A percentile compares a stretch with the other conserved stretches of the same genome.
Evolutionary conservation across 495 filamentous ascomycete species (phyloP).

Genomic region (Copromyces sp.): DNA sequence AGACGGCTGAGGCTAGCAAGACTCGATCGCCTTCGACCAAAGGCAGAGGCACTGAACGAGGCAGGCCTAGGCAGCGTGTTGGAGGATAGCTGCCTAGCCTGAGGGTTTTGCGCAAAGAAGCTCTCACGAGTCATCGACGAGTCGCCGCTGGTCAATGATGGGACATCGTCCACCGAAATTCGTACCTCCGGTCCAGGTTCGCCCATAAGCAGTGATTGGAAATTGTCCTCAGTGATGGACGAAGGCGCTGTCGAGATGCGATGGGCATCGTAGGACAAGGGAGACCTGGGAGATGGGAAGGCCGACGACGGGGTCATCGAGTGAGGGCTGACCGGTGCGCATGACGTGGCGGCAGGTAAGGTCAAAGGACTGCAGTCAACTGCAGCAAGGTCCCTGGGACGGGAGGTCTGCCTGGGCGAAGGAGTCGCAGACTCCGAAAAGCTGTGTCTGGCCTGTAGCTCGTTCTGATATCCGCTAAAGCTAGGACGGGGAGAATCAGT

Average conservation of each 20-base stretch:
- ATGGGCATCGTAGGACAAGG: conserved; percentile 56
- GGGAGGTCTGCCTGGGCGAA: conserved; percentile 44
- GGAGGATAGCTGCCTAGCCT: conserved; percentile 28
- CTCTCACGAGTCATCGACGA: conserved; percentile 72
- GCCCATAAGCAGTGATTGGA: conserved; percentile 50
- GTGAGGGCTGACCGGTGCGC: conserved; percentile 43
- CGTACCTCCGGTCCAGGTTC: conserved; percentile 57
- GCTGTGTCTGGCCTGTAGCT: background rate
- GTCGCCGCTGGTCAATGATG: conserved; percentile 75
- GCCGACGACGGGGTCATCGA: conserved; percentile 43
- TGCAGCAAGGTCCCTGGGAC: conserved; percentile 46
- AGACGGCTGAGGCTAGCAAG: conserved; percentile 78
- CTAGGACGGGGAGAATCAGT: conserved; percentile 14
- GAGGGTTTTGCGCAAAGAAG: conserved; percentile 25
- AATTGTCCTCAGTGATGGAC: conserved; percentile 58
- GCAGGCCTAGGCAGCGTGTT: conserved; percentile 42
- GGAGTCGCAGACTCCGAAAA: conserved; percentile 44
- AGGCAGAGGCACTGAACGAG: conserved; percentile 56
- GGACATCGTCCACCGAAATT: conserved; percentile 75
- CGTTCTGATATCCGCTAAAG: background rate
- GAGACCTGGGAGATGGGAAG: conserved; percentile 47
- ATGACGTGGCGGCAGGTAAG: conserved; percentile 29
- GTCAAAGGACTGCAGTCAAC: conserved; percentile 38
- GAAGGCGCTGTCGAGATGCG: conserved; percentile 63
- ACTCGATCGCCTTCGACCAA: conserved; percentile 69